These are phyloP conservation scores for Termitomyces heimii DNA, from an alignment of 768 basidiomycete genomes.

Conservation along the genomic window DNA sequence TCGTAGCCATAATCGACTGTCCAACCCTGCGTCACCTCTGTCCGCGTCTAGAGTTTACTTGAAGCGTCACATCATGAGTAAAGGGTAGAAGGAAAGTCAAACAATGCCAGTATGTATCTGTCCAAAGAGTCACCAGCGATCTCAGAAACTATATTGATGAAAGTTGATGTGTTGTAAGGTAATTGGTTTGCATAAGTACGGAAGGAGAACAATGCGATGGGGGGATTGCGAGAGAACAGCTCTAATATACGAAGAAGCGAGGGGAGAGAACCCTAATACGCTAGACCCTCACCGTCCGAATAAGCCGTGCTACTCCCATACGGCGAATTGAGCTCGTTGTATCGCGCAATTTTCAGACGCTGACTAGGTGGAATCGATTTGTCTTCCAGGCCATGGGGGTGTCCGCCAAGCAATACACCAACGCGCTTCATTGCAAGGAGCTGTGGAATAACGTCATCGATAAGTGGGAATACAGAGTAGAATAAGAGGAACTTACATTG, in stretches of 20 bases:
- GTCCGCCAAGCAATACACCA: constrained; percentile 55
- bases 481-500: constrained; percentile 43
- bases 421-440: constrained; percentile 64
- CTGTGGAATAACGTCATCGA: constrained; percentile 18
- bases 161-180: not conserved
- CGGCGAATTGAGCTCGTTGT: constrained; percentile 50
- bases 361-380: constrained; percentile 69
- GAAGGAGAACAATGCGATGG: not conserved
- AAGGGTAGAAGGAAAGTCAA: not conserved
- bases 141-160: not conserved
- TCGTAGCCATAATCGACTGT: not conserved
- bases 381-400: constrained; percentile 53
- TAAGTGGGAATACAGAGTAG: not conserved
- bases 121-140: not conserved
- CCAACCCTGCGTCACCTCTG: not conserved
- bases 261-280: constrained; percentile 6
- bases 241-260: not conserved
- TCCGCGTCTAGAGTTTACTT: not conserved
- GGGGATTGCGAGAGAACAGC: not conserved
- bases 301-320: constrained; percentile 49
- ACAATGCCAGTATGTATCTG: not conserved
- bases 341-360: constrained; percentile 62
- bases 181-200: not conserved
- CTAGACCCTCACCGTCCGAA: constrained; percentile 52
- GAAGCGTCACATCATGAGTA: not conserved